Base-by-base conservation (phyloP, 2,329 filamentous ascomycete species). In the Cytospora chrysosperma region DNA sequence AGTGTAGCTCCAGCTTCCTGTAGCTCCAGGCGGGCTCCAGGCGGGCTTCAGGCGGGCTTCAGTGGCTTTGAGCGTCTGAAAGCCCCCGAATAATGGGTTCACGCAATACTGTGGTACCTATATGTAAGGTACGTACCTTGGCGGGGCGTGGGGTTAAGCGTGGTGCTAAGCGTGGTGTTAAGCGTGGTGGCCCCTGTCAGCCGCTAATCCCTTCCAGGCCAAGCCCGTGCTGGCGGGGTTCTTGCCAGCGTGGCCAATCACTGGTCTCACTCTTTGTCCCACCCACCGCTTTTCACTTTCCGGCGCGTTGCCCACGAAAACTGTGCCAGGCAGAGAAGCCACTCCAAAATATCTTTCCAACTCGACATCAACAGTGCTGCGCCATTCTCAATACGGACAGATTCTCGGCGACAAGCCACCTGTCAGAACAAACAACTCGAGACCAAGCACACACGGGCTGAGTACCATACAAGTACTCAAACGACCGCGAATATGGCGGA, bases 401-500 rank as follows among this genome's bases (percentile, higher is more conserved):
- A 32, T 67, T 57, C 62, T 62, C 63, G 30, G 30, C 50, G 37
- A 57, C 7, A 34, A 30, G 26, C 55, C 37, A 56, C 13, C 40
- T 10, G n/a, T 40, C 43, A 26, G 24, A 57, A 19, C 24, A 24
- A 53, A 21, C 52, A 6, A 2, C 10, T 7, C 26, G 40, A 43
- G 26, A 56, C 24, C 17, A 55, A 37, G 56, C 54, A 50, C 27
- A 17, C n/a, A 47, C 49, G 21, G n/a, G 21, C 17, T 40, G 37
- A 12, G 30, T 24, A 24, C 47, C 19, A 34, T n/a, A n/a, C 37
- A 21, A 30, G 40, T 55, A 40, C 1, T 19, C 50, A 13, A 60
- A 65, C 67, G 65, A 71, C 70, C 70, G 70, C 69, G 72, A 85
- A 74, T 70, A 88, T 88, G 85, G 83, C 80, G 70, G 85, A 88